A percentile compares a stretch with the other conserved stretches of the same genome.
Evolutionary conservation across 2,329 filamentous ascomycete genomes (phyloP).

Genomic region (Diaporthe nobilis): DNA sequence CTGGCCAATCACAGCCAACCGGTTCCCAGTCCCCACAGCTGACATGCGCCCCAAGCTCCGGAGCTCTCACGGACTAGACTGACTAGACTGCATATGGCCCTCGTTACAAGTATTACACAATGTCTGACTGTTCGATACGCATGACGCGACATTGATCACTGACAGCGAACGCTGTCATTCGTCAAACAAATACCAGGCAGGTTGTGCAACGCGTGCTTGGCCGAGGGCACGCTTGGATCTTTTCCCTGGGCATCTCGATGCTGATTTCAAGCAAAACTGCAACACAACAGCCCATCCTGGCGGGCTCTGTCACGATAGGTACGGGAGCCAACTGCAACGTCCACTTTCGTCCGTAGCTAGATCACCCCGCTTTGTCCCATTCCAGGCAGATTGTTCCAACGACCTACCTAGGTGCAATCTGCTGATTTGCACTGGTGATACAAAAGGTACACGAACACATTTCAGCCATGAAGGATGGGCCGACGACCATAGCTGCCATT

Average conservation of each 20-base stretch:
- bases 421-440: background rate
- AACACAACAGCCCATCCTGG: background rate
- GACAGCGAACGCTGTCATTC: background rate
- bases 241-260: background rate
- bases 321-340: background rate
- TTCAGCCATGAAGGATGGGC: background rate
- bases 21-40: background rate
- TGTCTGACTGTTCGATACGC: background rate
- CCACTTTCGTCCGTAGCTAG: background rate
- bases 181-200: background rate
- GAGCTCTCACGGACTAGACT: slow-evolving; percentile 1
- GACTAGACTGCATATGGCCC: background rate
- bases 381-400: background rate
- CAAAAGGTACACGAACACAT: background rate
- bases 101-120: background rate
- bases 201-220: background rate
- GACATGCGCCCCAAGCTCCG: background rate
- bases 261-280: background rate
- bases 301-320: background rate
- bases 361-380: background rate
- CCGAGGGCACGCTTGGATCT: background rate
- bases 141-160: background rate
- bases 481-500: background rate
- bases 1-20: slow-evolving; percentile 16
- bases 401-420: background rate